phyloP scores from a whole-genome alignment of 345 rosid species.

The Iberis pinnata region DNA sequence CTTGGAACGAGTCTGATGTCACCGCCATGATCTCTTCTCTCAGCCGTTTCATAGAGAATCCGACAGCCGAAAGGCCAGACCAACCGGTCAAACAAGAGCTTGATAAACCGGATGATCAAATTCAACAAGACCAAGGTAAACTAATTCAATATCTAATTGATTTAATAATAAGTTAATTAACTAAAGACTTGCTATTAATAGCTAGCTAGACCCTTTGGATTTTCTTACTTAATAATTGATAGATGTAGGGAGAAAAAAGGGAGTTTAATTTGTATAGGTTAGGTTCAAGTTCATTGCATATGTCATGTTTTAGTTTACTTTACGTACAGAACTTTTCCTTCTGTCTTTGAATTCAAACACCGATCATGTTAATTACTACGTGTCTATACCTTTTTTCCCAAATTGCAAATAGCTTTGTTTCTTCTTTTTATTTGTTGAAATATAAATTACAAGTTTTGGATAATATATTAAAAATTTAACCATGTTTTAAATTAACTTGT shows the following conservation, averaged over 20 bases:
- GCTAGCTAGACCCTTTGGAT: background rate
- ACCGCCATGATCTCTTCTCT: constrained; percentile 83
- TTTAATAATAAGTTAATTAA: constrained; percentile 16
- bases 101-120: constrained; percentile 30
- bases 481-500: constrained; percentile 1
- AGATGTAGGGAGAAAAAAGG: constrained; percentile 14
- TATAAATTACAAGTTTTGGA: constrained; percentile 13
- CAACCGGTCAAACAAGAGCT: constrained; percentile 31
- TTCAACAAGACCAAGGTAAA: constrained; percentile 40
- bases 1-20: constrained; percentile 61
- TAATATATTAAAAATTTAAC: constrained; percentile 1
- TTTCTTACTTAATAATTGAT: constrained; percentile 11
- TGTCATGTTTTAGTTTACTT: constrained; percentile 32
- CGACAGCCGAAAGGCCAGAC: constrained; percentile 13
- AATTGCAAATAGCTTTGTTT: constrained; percentile 19
- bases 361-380: constrained; percentile 30
- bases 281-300: constrained; percentile 47
- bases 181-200: constrained; percentile 26
- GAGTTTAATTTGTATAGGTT: constrained; percentile 32
- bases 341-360: constrained; percentile 23
- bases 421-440: background rate
- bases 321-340: constrained; percentile 51
- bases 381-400: constrained; percentile 16
- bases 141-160: background rate
- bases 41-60: constrained; percentile 46